Conservation (phyloP, 176 grass and related monocot species). For the Triticum urartu region DNA sequence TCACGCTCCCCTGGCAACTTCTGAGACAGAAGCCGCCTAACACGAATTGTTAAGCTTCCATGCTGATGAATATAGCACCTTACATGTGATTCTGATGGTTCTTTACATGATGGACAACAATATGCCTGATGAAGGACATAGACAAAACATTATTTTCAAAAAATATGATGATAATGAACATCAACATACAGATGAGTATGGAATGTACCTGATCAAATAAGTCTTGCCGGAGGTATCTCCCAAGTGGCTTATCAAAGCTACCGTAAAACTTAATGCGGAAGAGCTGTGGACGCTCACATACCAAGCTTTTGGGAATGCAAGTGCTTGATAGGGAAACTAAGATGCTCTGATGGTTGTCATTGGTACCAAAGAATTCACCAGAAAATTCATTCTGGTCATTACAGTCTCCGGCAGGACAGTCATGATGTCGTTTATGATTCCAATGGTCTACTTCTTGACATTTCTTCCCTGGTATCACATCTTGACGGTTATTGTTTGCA, state of each 20-base stretch:
- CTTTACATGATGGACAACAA: slow-evolving; percentile 73
- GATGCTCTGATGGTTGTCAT: slow-evolving; percentile 80
- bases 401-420: slow-evolving; percentile 35
- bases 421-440: slow-evolving; percentile 17
- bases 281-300: slow-evolving; percentile 66
- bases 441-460: slow-evolving; percentile 30
- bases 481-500: slow-evolving; percentile 10
- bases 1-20: slow-evolving; percentile 79
- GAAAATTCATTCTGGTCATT: slow-evolving; percentile 42
- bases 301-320: slow-evolving; percentile 58
- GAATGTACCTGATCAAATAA: slow-evolving; percentile 82
- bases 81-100: slow-evolving; percentile 72
- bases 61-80: slow-evolving; percentile 88
- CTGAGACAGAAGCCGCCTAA: slow-evolving; percentile 53
- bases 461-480: slow-evolving; percentile 23
- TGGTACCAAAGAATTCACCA: slow-evolving; percentile 49
- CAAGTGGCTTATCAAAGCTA: slow-evolving; percentile 94
- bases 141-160: not conserved
- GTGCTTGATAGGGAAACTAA: slow-evolving; percentile 88
- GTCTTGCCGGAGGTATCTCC: slow-evolving; percentile 83
- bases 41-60: slow-evolving; percentile 80
- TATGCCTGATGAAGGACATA: slow-evolving; percentile 46
- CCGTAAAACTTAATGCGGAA: slow-evolving; percentile 96
- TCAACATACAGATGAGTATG: not conserved
- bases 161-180: not conserved